Evolutionary conservation across 1,284 basidiomycete species (phyloP), one percentile per base, ranked within the genome.

Genomic region (Apiotrichum sp.): DNA sequence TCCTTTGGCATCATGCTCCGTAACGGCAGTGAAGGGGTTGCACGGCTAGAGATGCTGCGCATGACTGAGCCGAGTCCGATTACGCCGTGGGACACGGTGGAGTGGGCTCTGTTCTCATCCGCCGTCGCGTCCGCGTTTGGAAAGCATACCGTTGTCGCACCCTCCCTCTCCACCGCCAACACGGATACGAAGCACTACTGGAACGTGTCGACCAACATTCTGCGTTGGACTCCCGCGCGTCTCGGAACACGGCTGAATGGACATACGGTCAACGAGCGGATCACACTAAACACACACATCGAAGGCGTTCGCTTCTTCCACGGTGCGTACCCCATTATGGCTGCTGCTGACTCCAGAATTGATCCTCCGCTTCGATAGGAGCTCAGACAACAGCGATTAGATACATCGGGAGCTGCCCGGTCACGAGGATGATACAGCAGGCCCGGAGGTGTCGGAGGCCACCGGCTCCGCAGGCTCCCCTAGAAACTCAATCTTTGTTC

Each of bases 11-110:
- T 22, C 29, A 47, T 57, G 49, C 40, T 54, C 8, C n/a, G 10
- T 13, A 54, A 49, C 43, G 70, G 68, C 9, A 34, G 32, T 6
- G 34, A 47, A 13, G 52, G 52, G 2, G 22, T 46, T 2, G 45
- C 16, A n/a, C 11, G 9, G 3, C 14, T 54, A 5, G 4, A 16
- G 4, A 22, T 47, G 2, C 11, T 29, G 3, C 10, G 46, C 16
- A n/a, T 11, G 31, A 66, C 78, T 22, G 77, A 81, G 57, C 77
- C 80, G 1, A 77, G 80, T 3, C 78, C 79, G 0, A 75, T 77
- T 48, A 78, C 80, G 9, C 71, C 77, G 2, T 61, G 66, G 13
- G 51, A 70, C 7, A 68, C 73, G 1, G 58, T 65, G 16, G 65
- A 73, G 5, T 81, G 77, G 65, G 68, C 68, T 13, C 61, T 79